Percentiles rank a stretch among this genome's conserved stretches.
Evolutionary conservation across 106 monocot genomes (phyloP).

Genomic region (Allium cepa): DNA sequence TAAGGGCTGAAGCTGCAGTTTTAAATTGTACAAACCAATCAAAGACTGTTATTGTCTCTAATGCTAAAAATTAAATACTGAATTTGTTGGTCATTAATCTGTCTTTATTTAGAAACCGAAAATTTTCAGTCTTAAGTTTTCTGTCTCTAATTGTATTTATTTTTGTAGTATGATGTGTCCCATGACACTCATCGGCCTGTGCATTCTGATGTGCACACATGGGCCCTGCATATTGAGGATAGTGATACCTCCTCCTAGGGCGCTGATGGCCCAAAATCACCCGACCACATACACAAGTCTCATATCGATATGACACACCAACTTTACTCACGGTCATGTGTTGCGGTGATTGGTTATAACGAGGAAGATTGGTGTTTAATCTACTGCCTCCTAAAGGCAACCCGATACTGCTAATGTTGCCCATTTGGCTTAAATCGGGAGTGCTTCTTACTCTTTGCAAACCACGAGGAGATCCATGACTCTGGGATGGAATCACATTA

Average conservation of each 20-base stretch:
- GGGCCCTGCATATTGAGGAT: neutral
- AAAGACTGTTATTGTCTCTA: too few species aligned
- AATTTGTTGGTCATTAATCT: too few species aligned
- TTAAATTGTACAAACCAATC: too few species aligned
- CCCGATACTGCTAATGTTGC: neutral
- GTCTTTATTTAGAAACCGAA: too few species aligned
- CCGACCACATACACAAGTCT: neutral
- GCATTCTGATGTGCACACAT: too few species aligned
- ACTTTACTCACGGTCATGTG: neutral
- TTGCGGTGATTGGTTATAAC: neutral
- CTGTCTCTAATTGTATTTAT: too few species aligned
- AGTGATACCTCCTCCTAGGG: neutral
- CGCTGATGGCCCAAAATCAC: neutral
- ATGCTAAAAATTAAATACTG: too few species aligned
- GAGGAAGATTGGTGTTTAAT: neutral
- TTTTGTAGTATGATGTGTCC: too few species aligned
- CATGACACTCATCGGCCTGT: too few species aligned
- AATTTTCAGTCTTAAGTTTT: too few species aligned
- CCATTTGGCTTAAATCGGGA: conserved; percentile 7
- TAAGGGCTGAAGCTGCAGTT: too few species aligned
- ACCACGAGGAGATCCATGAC: neutral
- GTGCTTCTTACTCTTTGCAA: conserved; percentile 14
- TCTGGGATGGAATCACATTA: neutral
- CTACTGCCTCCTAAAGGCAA: neutral
- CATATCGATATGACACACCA: neutral